Percentiles rank a stretch among this genome's conserved stretches.
Conservation (phyloP, 2,329 filamentous ascomycete genomes). For the Hypoxylon sp. region DNA sequence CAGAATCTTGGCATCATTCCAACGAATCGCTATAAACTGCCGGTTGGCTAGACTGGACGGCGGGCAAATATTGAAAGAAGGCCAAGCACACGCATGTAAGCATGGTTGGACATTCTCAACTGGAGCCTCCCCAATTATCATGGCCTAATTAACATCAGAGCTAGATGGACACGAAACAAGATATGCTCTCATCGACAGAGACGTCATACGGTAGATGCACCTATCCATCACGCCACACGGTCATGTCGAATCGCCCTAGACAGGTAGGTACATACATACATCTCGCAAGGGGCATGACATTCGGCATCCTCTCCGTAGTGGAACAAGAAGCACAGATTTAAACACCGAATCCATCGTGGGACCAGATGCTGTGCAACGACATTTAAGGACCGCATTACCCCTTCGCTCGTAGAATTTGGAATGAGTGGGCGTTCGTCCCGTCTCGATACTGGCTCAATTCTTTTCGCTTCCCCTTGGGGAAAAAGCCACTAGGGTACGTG, state of each 20-base stretch:
- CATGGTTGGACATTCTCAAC: constrained; percentile 17
- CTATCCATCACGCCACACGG: constrained; percentile 1
- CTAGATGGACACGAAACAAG: constrained; percentile 3
- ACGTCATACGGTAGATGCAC: constrained; percentile 26
- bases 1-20: constrained; percentile 37
- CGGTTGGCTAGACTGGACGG: constrained; percentile 35
- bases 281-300: constrained; percentile 19
- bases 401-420: constrained; percentile 36
- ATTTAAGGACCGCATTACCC: constrained; percentile 15
- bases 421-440: constrained; percentile 26
- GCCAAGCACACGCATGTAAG: constrained; percentile 26
- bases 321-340: constrained; percentile 22
- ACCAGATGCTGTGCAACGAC: constrained; percentile 33
- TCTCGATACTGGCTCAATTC: constrained; percentile 29
- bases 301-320: constrained; percentile 22
- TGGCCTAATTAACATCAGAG: constrained; percentile 21
- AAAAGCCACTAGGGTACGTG: constrained; percentile 38
- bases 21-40: constrained; percentile 34
- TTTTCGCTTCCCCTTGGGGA: constrained; percentile 41
- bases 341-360: constrained; percentile 34
- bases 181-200: constrained; percentile 15
- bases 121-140: constrained; percentile 20
- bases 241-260: constrained; percentile 1
- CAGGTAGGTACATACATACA: constrained; percentile 1
- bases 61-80: constrained; percentile 35